Base-by-base conservation (phyloP, 768 basidiomycete genomes). In the Tephrocybe sp. region DNA sequence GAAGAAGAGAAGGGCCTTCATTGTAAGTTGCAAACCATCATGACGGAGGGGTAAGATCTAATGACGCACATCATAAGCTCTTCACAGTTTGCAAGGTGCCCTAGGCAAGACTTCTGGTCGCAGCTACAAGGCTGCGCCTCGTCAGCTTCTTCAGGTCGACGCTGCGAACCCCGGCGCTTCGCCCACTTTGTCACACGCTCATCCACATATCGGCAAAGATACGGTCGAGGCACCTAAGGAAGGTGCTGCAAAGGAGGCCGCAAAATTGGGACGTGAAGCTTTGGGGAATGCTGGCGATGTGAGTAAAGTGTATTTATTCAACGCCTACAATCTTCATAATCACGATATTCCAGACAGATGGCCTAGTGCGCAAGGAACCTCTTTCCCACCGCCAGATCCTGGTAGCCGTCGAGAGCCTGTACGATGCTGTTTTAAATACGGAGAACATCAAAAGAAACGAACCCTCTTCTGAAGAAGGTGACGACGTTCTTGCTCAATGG, bases 81-180 rank as follows among this genome's bases (percentile, higher is more conserved):
- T 84, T 16, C 84, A 85, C 60, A 90, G 82, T 64, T 76, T 95
- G 12, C 84, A 97, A 72, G 94, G 95, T 47, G 97, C 94, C 7
- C 78, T 99, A 3, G 97, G 97, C 7, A 94, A 87, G 68, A 95
- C 94, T 1, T 91, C 94, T 29, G 88, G 92, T 21, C 77, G 95
- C 48, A 94, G 93, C 52, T 91, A 94, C 63, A 94, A 93, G 60
- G 92, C 94, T 24, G 94, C 94, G n/a, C 97, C 97, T 12, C 82
- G 95, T 34, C 95, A 97, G 53, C 82, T 98, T 21, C 78, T 99
- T 3, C 93, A 98, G 65, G 92, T 98, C 8, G 88, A 91, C 50
- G 61, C 82, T 42, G 62, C 68, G 29, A 69, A 72, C 52, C 55
- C 74, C 33, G 59, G 65, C 29, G 57, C 68, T n/a, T 76, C 76